Base-by-base conservation (phyloP, 208 protist species). In the Trypanosoma grayi region DNA sequence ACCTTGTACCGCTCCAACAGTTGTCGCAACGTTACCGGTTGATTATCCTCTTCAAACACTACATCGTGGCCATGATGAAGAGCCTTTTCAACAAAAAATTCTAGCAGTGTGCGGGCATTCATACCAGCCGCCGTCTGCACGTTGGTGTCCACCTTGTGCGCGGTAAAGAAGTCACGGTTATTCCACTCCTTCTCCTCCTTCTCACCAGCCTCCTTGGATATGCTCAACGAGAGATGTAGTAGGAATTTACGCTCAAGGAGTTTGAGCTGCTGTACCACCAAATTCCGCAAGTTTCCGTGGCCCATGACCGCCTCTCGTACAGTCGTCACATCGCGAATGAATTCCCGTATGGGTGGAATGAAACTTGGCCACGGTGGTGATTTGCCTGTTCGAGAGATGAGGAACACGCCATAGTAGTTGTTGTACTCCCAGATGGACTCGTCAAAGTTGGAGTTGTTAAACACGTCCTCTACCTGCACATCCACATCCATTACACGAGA, bases 201-300 rank as follows among this genome's bases (percentile, higher is more conserved):
- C 61, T 58, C 60, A 14, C 89, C 89, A 13, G 79, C 81, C 60
- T 95, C 89, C 51, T 88, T 93, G 28, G 67, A 79, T 36, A 96
- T 76, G 70, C 98, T 98, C 54, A 98, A 84, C 0, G 92, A 83
- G 2, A 92, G 81, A 60, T 98, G 94, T 39, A 98, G 68, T 40
- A 93, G 67, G 63, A 96, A 98, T 76, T 97, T 97, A 20, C 78
- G 75, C 80, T 98, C 93, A 9, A 98, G 72, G 8, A 97, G 44
- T 36, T 85, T 75, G 0, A 98, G 87, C 22, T 96, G 70, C 37
- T 94, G 91, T 40, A 79, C 84, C 5, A 73, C 78, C 20, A 98
- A 87, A 16, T 88, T 83, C 27, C 92, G 95, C 37, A 94, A 77
- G 9, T 66, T 52, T 11, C 55, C 41, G 37, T 77, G 75, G 58